Evolutionary conservation across 208 protist species (phyloP), one percentile per base, ranked within the genome.

Genomic region (Histomonas meleagridis): DNA sequence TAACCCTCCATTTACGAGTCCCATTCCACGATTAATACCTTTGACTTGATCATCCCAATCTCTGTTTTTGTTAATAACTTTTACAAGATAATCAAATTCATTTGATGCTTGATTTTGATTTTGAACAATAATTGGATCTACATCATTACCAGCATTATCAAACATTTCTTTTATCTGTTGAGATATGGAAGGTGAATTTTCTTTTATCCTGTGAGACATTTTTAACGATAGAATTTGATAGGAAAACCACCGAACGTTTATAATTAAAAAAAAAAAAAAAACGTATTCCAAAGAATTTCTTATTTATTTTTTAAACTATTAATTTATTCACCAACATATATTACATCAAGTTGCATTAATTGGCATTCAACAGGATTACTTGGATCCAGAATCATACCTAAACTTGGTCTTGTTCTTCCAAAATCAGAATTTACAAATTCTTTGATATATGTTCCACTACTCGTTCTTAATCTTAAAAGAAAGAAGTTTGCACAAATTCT

Each of bases 371-470:
- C 91, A 28, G 76, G 76, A 86, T 86, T 48, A 38, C 55, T 46
- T 26, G 76, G 76, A 86, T 70, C 93, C 32, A 98, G 94, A 90
- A 98, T 90, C 40, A 91, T 93, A 28, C 95, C 95, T 23, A 98
- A 86, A 91, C 94, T 95, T 35, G 97, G 97, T 16, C 78, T 92
- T 10, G 97, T 99, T 62, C 97, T 94, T 26, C 97, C 97, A 92
- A 97, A 95, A 92, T 99, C 97, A 32, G 97, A 96, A 92, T 98
- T 96, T 35, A 98, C 96, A 95, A 99, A 99, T 95, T 99, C 97
- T 94, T 99, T 99, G 90, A 99, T 96, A 93, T 99, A 99, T 5
- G 97, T 98, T 21, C 97, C 97, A 0, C 97, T 97, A 93, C 96
- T 95, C 1, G 97, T 97, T 92, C 95, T 95, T 23, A 98, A 91